Conservation (phyloP, 495 filamentous ascomycete genomes). For the Terfezia boudieri region DNA sequence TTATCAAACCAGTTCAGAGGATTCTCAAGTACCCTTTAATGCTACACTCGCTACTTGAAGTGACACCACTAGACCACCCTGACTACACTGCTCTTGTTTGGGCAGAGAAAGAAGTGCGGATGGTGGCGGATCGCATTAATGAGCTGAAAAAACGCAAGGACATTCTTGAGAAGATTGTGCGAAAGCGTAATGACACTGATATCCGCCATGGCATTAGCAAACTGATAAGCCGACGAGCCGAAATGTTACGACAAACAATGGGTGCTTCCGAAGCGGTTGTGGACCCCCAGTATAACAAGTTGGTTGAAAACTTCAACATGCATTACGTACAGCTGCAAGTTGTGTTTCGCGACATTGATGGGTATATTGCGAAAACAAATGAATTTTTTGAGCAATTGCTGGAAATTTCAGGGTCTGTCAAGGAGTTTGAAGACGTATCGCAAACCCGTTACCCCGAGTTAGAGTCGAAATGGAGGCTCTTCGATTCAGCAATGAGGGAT, state of each 20-base stretch:
- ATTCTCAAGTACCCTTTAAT: constrained; percentile 81
- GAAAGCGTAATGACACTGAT: constrained; percentile 79
- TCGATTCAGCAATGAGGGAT: constrained; percentile 59
- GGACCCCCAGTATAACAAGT: constrained; percentile 52
- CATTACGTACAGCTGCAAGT: constrained; percentile 78
- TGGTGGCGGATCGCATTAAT: constrained; percentile 65
- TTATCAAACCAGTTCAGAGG: constrained; percentile 89
- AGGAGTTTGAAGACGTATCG: constrained; percentile 31
- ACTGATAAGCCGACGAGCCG: constrained; percentile 64
- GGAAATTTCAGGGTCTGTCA: constrained; percentile 12
- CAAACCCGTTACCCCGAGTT: constrained; percentile 50
- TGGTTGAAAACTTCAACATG: constrained; percentile 37
- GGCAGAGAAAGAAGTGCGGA: constrained; percentile 41
- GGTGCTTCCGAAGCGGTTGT: constrained; percentile 43
- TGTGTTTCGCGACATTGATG: constrained; percentile 71
- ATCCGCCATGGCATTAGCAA: constrained; percentile 62
- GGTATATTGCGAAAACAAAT: constrained; percentile 51
- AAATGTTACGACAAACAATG: constrained; percentile 49
- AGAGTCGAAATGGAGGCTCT: constrained; percentile 76
- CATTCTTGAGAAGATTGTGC: constrained; percentile 66
- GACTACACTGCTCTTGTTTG: constrained; percentile 44
- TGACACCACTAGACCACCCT: constrained; percentile 60
- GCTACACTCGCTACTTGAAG: constrained; percentile 50
- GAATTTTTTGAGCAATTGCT: constrained; percentile 48
- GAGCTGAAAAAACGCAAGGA: constrained; percentile 79